Conservation (phyloP, 352 stramenopile species). For the Pythium aquatile region DNA sequence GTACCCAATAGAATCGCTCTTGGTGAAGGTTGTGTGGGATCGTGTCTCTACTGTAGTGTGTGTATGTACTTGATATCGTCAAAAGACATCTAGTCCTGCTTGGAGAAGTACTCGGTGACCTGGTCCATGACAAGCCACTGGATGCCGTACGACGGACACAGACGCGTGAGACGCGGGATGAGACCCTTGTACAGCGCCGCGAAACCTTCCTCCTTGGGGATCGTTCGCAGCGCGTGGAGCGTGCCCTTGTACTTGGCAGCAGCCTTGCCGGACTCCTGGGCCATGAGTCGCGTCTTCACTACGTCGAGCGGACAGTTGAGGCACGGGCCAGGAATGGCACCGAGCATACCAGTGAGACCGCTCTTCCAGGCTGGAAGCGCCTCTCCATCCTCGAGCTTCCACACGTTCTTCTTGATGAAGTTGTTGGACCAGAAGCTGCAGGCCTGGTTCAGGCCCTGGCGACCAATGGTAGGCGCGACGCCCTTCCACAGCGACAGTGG, state of each 20-base stretch:
- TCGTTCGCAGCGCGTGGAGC: slow-evolving; percentile 87
- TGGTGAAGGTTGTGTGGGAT: neutral
- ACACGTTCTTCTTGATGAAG: slow-evolving; percentile 88
- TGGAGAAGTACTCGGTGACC: slow-evolving; percentile 70
- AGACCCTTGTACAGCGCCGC: slow-evolving; percentile 97
- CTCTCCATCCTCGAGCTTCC: slow-evolving; percentile 82
- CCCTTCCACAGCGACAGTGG: slow-evolving; percentile 95
- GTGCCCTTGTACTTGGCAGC: slow-evolving; percentile 95
- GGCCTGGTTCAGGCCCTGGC: slow-evolving; percentile 97
- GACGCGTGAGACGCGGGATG: slow-evolving; percentile 91
- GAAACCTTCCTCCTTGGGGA: slow-evolving; percentile 94
- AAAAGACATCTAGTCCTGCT: slow-evolving; percentile 26
- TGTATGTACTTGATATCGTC: neutral
- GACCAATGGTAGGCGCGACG: slow-evolving; percentile 94
- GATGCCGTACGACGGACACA: slow-evolving; percentile 85
- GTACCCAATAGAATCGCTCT: neutral
- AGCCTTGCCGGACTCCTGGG: slow-evolving; percentile 84
- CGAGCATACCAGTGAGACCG: slow-evolving; percentile 92
- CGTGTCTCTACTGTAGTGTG: neutral
- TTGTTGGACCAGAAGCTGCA: slow-evolving; percentile 98
- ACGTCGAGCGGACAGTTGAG: slow-evolving; percentile 94
- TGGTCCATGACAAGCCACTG: slow-evolving; percentile 88
- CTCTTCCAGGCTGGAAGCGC: slow-evolving; percentile 93
- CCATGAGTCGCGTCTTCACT: slow-evolving; percentile 96
- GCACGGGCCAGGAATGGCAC: slow-evolving; percentile 81